Evolutionary conservation across 441 rosid genomes (phyloP), one percentile per base, ranked within the genome.

Genomic region (Eutrema salsugineum): DNA sequence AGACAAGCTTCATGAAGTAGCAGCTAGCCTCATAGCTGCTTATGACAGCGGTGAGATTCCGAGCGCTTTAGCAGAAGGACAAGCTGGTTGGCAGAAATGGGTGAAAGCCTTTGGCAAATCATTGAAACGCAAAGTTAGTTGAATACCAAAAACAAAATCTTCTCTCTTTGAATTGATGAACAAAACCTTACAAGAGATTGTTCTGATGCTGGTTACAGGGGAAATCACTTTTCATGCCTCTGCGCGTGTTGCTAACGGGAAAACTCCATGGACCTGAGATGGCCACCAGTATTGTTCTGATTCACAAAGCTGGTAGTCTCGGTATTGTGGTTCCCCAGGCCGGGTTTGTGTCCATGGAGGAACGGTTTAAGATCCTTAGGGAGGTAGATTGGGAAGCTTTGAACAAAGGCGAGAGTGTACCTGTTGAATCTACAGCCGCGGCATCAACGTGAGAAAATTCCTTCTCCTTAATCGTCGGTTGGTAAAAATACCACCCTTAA

Each of bases 181-280:
- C 54, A 63, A 63, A 68, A 55, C 46, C n/a, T 76, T 48, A 70
- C 55, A 5, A 40, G 53, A 56, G 36, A 42, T 57, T 49, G 27
- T 69, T 66, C 28, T 14, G n/a, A 19, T 73, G 30, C 16, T 62
- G 47, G 30, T 79, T 56, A 74, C 82, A 93, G 97, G 97, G 99
- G 19, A 94, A 90, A 68, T 86, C 94, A 22, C 94, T 94, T 57
- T 94, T 90, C 88, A 87, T 92, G 97, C 97, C 99, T 6, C 88
- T 91, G 32, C 83, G 97, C 63, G 82, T 90, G 69, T 78, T 91
- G 86, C 56, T 91, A 66, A 91, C 97, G 0, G 97, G 97, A 69
- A 94, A 91, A 78, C 85, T 94, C 17, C 97, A 90, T 35, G 99
- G 99, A 63, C 99, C 97, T 28, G 93, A 90, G 59, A 90, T 94